phyloP scores from a whole-genome alignment of 768 basidiomycete species.

The Podaxis sp. region DNA sequence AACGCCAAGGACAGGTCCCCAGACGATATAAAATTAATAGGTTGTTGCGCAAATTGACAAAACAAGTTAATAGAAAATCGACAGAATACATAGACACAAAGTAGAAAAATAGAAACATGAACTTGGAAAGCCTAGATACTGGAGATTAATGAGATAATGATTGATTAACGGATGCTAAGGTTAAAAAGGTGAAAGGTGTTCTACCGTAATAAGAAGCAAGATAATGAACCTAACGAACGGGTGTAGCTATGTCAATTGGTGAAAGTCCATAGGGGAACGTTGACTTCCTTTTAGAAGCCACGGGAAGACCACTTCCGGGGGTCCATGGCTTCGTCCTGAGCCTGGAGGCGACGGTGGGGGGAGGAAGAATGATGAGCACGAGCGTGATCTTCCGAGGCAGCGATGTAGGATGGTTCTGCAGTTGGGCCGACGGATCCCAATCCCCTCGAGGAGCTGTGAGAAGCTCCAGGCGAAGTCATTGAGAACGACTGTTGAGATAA shows the following conservation, averaged over 20 bases:
- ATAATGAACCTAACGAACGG: slow-evolving; percentile 40
- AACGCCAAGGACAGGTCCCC: not conserved
- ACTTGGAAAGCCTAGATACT: slow-evolving; percentile 32
- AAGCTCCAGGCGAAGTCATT: slow-evolving; percentile 33
- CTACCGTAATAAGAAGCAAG: slow-evolving; percentile 40
- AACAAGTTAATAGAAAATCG: slow-evolving; percentile 20
- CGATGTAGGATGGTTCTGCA: slow-evolving; percentile 14
- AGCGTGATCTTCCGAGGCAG: slow-evolving; percentile 22
- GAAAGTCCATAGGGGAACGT: slow-evolving; percentile 25
- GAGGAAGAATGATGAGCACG: slow-evolving; percentile 32
- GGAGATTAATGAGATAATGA: slow-evolving; percentile 40
- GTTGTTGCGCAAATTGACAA: slow-evolving; percentile 5
- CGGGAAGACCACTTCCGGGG: slow-evolving; percentile 48
- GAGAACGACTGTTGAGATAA: slow-evolving; percentile 51
- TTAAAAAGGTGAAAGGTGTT: slow-evolving; percentile 31
- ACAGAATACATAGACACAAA: slow-evolving; percentile 27
- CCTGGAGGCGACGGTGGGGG: slow-evolving; percentile 45
- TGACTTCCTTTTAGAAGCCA: slow-evolving; percentile 42
- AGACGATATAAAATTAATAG: slow-evolving; percentile 10
- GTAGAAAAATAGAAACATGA: slow-evolving; percentile 25
- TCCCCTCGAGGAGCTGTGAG: slow-evolving; percentile 13
- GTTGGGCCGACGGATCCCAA: slow-evolving; percentile 2
- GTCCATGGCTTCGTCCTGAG: slow-evolving; percentile 42
- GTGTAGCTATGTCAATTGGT: slow-evolving; percentile 36
- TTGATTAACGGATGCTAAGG: slow-evolving; percentile 28